Evolutionary conservation across 2,329 filamentous ascomycete genomes (phyloP).

Genomic region (Monilinia fructicola): DNA sequence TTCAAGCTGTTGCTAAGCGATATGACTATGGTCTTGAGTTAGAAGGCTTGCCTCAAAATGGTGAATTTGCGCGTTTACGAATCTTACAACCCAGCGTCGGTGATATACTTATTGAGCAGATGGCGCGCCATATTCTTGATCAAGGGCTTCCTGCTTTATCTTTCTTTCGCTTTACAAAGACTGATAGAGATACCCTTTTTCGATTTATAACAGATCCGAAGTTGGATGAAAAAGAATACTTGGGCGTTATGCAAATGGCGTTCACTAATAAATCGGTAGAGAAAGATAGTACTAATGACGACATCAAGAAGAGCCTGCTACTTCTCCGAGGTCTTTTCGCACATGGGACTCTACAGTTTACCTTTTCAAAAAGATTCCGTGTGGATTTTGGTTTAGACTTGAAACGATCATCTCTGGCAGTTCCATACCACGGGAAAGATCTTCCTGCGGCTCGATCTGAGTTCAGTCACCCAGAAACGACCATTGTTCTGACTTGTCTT

Average conservation of each 20-base stretch:
- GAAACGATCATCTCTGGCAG: conserved; percentile 50
- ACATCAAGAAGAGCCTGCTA: conserved; percentile 43
- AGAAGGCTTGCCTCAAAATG: conserved; percentile 30
- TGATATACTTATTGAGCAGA: conserved; percentile 35
- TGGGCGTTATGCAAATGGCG: conserved; percentile 30
- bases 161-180: conserved; percentile 22
- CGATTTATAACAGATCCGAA: conserved; percentile 19
- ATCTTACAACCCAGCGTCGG: conserved; percentile 45
- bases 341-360: conserved; percentile 53
- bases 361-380: conserved; percentile 59
- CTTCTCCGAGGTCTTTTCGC: conserved; percentile 58
- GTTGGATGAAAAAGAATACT: conserved; percentile 24
- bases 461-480: conserved; percentile 61
- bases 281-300: too few relatives aligned
- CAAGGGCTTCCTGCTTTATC: conserved; percentile 48
- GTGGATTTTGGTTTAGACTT: conserved; percentile 62
- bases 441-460: conserved; percentile 55
- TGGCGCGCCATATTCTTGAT: conserved; percentile 47
- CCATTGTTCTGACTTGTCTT: conserved; percentile 55
- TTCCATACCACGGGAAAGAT: conserved; percentile 62
- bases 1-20: conserved; percentile 35
- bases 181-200: conserved; percentile 2
- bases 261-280: conserved; percentile 34
- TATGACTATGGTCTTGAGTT: conserved; percentile 48
- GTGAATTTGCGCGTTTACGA: conserved; percentile 50